Evolutionary conservation across 306 rosid genomes (phyloP).

Genomic region (Cicer yamashitae): DNA sequence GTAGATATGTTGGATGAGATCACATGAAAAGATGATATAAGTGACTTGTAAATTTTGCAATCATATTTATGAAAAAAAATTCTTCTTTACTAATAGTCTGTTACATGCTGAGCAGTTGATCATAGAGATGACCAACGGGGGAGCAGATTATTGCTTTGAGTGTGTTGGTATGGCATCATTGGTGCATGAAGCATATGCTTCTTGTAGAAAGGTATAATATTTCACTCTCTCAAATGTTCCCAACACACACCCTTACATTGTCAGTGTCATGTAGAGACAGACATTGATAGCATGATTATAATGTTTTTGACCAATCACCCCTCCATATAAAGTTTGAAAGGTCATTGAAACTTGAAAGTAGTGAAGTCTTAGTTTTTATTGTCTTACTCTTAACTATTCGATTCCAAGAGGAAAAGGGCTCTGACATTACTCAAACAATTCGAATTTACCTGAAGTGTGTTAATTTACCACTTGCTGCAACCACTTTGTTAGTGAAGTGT

Average conservation of each 20-base stretch:
- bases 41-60: neutral
- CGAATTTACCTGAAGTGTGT: too few relatives aligned
- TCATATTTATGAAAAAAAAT: neutral
- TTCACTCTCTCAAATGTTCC: constrained; percentile 3
- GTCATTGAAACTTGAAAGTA: neutral
- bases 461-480: too few relatives aligned
- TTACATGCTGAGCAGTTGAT: constrained; percentile 52
- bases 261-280: neutral
- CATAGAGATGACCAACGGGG: constrained; percentile 68
- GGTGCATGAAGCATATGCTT: constrained; percentile 76
- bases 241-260: neutral
- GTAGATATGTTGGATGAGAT: neutral
- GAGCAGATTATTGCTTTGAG: constrained; percentile 86
- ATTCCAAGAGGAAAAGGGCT: too few relatives aligned
- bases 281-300: too few relatives aligned
- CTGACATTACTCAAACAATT: too few relatives aligned
- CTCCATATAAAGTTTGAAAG: neutral
- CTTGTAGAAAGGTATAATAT: constrained; percentile 70
- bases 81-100: neutral
- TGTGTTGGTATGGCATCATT: constrained; percentile 76
- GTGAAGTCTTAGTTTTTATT: neutral
- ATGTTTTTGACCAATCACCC: neutral
- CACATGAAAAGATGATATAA: neutral
- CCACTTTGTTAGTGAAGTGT: neutral
- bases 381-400: too few relatives aligned